Conservation (phyloP, 129 eudicot genomes). For the Calendula officinalis region DNA sequence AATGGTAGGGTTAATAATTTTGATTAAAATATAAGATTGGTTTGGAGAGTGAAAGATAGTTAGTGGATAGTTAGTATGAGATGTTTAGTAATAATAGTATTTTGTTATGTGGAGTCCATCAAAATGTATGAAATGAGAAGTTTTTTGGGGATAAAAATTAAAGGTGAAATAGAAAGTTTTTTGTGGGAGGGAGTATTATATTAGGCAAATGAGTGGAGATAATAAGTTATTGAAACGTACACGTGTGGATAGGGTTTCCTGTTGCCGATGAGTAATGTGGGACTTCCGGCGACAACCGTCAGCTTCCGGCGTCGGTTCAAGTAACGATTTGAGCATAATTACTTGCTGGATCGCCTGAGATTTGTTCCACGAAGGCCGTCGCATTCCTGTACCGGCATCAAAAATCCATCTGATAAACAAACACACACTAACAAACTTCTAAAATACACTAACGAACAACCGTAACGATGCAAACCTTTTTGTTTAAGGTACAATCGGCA, state of each 20-base stretch:
- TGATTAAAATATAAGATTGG: no score
- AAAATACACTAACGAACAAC: not conserved
- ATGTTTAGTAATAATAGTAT: no score
- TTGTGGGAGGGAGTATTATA: no score
- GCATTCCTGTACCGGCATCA: constrained; percentile 67
- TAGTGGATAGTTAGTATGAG: no score
- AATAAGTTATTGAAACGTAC: constrained; percentile 32
- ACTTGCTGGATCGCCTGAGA: constrained; percentile 99
- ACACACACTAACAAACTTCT: not conserved
- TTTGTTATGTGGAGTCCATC: no score
- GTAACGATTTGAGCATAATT: constrained; percentile 78
- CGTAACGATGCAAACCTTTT: constrained; percentile 47
- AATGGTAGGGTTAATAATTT: no score
- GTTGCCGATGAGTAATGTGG: constrained; percentile 40
- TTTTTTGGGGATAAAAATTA: no score
- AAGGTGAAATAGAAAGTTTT: no score
- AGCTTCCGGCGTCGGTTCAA: constrained; percentile 64
- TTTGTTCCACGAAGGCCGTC: constrained; percentile 98
- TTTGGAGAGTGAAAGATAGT: no score
- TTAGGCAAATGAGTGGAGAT: not conserved
- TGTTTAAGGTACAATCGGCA: constrained; percentile 91
- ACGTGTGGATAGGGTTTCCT: constrained; percentile 24
- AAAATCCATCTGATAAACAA: not conserved
- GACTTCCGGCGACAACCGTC: constrained; percentile 36
- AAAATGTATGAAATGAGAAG: no score